Base-by-base conservation (phyloP, 2,329 filamentous ascomycete genomes). In the Penicillium sp. region DNA sequence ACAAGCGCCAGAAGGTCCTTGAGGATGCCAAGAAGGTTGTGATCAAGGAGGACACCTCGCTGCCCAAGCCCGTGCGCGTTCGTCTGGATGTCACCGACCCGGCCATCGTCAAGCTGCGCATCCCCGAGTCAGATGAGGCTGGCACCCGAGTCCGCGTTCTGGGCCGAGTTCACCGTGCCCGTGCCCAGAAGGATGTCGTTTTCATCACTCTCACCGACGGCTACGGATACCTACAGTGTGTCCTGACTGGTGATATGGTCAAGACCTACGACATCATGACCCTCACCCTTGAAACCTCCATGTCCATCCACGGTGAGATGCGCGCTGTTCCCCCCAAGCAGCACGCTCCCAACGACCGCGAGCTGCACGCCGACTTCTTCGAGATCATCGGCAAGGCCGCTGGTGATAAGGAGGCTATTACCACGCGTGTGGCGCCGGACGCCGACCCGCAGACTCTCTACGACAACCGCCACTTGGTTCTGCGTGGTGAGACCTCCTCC, bases 211-310 rank as follows among this genome's bases (percentile, higher is more conserved):
- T 96, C 61, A 82, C 87, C 60, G 90, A 95, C 70, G 92, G 92
- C 56, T 90, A 92, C 68, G 90, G 89, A 51, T 87, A 87, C 69
- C 81, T 97, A 73, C 91, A 96, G 79, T 92, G 90, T 69, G 83
- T 96, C 59, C 79, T 97, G 63, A 83, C 85, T 3, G 91, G 91
- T 55, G 82, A 91, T 60, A 82, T 97, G 66, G 88, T 90, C 63
- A 91, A 91, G 80, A 93, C 90, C n/a, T 95, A 95, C 78, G 91
- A 96, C 69, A 89, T 90, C 59, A 80, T 96, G 65, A 91, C 88
- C 25, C 84, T 97, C 65, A 90, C 90, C 31, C 86, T 88, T 60
- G 91, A 93, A 77, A 94, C 91, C n/a, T 90, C 90, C 49, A 85
- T 97, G 69, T 86, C 87, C 67, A 84, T 97, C 55, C 85, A 85